phyloP scores from a whole-genome alignment of 2,329 filamentous ascomycete genomes.

The Emmonsia crescens region DNA sequence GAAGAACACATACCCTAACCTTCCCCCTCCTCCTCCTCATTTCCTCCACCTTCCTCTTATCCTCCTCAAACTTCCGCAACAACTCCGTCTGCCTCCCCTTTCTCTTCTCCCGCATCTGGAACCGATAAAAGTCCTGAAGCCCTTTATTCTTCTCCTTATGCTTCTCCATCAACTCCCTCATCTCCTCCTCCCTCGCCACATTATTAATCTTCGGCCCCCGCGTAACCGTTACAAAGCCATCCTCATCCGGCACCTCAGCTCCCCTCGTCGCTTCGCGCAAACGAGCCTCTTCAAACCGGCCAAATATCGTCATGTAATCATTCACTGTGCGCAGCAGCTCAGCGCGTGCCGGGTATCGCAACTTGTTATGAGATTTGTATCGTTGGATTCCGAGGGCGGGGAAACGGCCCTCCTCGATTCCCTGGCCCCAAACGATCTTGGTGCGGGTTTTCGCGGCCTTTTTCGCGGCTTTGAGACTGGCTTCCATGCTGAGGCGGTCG shows the following conservation, averaged over 20 bases:
- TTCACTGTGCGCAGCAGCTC: slow-evolving; percentile 66
- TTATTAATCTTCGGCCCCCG: slow-evolving; percentile 61
- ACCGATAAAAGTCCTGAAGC: slow-evolving; percentile 67
- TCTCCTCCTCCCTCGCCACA: slow-evolving; percentile 63
- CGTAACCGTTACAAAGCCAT: slow-evolving; percentile 89
- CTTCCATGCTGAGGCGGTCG: slow-evolving; percentile 66
- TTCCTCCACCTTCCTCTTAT: slow-evolving; percentile 58
- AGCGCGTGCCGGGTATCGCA: slow-evolving; percentile 58
- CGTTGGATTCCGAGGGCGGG: slow-evolving; percentile 44
- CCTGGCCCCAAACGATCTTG: slow-evolving; percentile 56
- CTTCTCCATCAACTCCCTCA: slow-evolving; percentile 46
- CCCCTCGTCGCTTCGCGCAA: slow-evolving; percentile 50
- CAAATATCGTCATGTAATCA: slow-evolving; percentile 74
- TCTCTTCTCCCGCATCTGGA: slow-evolving; percentile 68
- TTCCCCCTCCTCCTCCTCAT: slow-evolving; percentile 58
- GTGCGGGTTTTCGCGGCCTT: slow-evolving; percentile 40
- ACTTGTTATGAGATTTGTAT: slow-evolving; percentile 55
- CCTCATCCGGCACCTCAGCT: slow-evolving; percentile 76
- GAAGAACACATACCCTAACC: slow-evolving; percentile 36
- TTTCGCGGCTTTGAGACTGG: slow-evolving; percentile 65
- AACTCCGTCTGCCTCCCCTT: slow-evolving; percentile 63
- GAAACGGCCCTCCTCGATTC: slow-evolving; percentile 44
- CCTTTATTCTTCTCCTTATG: slow-evolving; percentile 56
- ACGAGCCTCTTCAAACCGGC: slow-evolving; percentile 55
- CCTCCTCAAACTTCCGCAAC: slow-evolving; percentile 63